These are phyloP conservation scores for Aspergillus brasiliensis DNA, from an alignment of 2,329 filamentous ascomycete species.

Conservation along the genomic window DNA sequence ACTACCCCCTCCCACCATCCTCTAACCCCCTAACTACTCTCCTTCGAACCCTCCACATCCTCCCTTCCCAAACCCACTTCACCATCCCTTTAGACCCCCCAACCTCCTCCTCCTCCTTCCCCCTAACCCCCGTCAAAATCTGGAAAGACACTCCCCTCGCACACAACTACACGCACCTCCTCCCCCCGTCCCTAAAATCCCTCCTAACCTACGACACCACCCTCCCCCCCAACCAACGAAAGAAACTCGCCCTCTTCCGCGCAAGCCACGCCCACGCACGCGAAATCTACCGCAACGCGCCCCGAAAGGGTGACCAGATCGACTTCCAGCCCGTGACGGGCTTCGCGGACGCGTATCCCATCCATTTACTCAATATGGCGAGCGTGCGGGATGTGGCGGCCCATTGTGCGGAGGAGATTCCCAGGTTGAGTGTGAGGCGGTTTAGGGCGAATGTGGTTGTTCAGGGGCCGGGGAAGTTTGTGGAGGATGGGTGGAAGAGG, in stretches of 20 bases:
- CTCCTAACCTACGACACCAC: constrained; percentile 41
- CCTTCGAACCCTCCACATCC: constrained; percentile 24
- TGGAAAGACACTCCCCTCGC: constrained; percentile 57
- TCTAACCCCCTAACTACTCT: constrained; percentile 9
- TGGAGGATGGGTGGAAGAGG: constrained; percentile 61
- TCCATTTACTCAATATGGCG: constrained; percentile 58
- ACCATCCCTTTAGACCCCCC: constrained; percentile 57
- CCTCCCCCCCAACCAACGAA: not conserved
- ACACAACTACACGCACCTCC: constrained; percentile 41
- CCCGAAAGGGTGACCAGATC: constrained; percentile 51
- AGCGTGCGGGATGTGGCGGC: constrained; percentile 55
- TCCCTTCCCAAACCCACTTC: constrained; percentile 48
- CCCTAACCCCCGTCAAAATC: constrained; percentile 51
- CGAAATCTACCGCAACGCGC: constrained; percentile 58
- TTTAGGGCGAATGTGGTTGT: constrained; percentile 63
- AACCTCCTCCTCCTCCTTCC: constrained; percentile 47
- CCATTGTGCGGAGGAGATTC: constrained; percentile 42
- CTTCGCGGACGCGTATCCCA: constrained; percentile 62
- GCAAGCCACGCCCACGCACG: constrained; percentile 49
- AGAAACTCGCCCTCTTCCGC: constrained; percentile 54
- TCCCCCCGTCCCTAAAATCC: constrained; percentile 52
- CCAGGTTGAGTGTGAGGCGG: constrained; percentile 53
- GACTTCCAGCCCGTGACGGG: constrained; percentile 57
- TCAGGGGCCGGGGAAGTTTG: constrained; percentile 55
- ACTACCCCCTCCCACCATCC: constrained; percentile 38